Evolutionary conservation across 441 rosid genomes (phyloP).

Genomic region (Cnidoscolus chayamansa): DNA sequence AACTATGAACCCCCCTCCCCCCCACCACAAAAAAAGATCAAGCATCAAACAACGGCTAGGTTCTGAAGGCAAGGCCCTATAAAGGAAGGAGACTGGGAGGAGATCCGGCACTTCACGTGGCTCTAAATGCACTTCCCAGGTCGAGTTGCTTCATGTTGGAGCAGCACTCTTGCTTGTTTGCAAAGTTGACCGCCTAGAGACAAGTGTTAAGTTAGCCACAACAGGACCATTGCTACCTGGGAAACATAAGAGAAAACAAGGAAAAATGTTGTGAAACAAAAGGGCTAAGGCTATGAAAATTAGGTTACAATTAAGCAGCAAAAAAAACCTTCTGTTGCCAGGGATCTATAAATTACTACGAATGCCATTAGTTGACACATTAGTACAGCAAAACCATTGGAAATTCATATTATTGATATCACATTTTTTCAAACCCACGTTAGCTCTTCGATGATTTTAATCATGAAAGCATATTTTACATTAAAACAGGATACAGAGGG

Average conservation of each 20-base stretch:
- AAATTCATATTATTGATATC: background rate
- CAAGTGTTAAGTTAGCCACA: background rate
- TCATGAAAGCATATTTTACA: background rate
- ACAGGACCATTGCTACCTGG: slow-evolving; percentile 2
- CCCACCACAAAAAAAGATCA: no score
- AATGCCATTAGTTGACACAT: background rate
- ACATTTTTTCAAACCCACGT: background rate
- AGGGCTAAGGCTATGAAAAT: background rate
- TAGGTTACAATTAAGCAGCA: background rate
- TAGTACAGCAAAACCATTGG: background rate
- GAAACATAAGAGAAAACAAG: background rate
- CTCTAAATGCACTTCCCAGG: background rate
- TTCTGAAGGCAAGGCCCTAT: no score
- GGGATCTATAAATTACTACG: background rate
- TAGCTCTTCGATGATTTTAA: background rate
- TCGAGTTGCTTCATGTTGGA: background rate
- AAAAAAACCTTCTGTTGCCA: background rate
- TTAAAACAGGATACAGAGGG: background rate
- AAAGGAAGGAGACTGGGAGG: no score
- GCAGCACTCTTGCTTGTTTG: background rate
- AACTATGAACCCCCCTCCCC: background rate
- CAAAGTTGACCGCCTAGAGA: background rate
- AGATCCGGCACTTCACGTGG: background rate
- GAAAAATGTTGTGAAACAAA: background rate
- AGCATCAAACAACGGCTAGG: background rate